These are phyloP conservation scores for Cornus suecica DNA, from an alignment of 148 eudicot species.

Conservation along the genomic window DNA sequence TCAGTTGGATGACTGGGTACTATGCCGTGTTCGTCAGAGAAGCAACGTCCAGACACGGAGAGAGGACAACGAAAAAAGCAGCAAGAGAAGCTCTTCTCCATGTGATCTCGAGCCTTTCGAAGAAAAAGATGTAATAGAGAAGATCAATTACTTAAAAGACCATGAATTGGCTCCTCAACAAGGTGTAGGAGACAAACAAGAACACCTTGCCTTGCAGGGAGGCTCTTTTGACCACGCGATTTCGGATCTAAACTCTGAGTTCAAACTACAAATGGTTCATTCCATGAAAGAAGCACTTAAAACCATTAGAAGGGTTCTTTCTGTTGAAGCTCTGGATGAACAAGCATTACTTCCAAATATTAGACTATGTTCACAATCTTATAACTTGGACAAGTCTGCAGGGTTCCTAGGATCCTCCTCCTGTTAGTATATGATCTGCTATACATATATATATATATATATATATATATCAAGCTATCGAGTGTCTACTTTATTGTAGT, in stretches of 20 bases:
- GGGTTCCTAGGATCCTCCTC: slow-evolving; percentile 1
- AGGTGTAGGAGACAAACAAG: neutral
- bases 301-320: slow-evolving; percentile 15
- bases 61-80: neutral
- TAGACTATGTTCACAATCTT: neutral
- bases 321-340: slow-evolving; percentile 20
- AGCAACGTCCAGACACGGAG: neutral
- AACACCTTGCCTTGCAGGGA: neutral
- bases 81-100: neutral
- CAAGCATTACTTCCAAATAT: slow-evolving; percentile 3
- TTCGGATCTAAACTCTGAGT: neutral
- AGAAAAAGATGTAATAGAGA: slow-evolving; percentile 7
- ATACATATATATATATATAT: too few relatives aligned
- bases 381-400: slow-evolving; percentile 10
- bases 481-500: neutral
- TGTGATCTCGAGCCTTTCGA: neutral
- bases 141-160: neutral
- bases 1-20: slow-evolving; percentile 28
- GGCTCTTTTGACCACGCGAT: neutral
- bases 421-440: neutral
- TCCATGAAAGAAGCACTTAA: slow-evolving; percentile 15
- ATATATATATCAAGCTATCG: too few relatives aligned
- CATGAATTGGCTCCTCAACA: neutral
- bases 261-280: neutral
- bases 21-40: slow-evolving; percentile 21